Evolutionary conservation across 345 rosid genomes (phyloP).

Genomic region (Acer negundo): DNA sequence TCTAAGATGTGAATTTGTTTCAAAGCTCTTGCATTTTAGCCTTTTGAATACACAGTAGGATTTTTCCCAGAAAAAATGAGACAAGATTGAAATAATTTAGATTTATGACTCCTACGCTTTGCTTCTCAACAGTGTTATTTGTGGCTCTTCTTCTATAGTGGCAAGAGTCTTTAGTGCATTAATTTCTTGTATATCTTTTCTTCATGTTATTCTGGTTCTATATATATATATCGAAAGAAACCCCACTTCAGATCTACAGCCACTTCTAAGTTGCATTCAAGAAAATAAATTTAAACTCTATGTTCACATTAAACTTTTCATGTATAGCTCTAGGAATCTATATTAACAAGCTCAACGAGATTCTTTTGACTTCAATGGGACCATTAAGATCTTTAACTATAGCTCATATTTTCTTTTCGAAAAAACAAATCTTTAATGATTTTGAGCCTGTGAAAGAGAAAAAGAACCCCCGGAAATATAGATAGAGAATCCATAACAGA

Average conservation of each 20-base stretch:
- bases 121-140: conserved; percentile 13
- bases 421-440: not conserved
- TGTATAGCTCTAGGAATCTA: not conserved
- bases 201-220: not conserved
- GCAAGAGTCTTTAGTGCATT: conserved; percentile 16
- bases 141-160: conserved; percentile 2
- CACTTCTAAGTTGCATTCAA: not conserved
- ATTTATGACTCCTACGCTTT: conserved; percentile 4
- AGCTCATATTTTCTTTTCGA: not conserved
- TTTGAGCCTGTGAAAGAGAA: not conserved
- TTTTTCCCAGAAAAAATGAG: not conserved
- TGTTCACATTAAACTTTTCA: not conserved
- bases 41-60: conserved; percentile 5
- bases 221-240: conserved; percentile 2
- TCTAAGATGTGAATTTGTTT: not conserved
- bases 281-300: not conserved
- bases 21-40: not conserved
- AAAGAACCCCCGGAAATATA: conserved; percentile 49
- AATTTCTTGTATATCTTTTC: conserved; percentile 10
- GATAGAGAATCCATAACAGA: conserved; percentile 29
- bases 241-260: conserved; percentile 19
- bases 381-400: not conserved
- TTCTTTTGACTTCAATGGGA: not conserved
- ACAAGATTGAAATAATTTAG: not conserved
- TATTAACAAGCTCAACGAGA: not conserved